Evolutionary conservation across 2,329 filamentous ascomycete genomes (phyloP).

Genomic region (Aspergillus fumigatus): DNA sequence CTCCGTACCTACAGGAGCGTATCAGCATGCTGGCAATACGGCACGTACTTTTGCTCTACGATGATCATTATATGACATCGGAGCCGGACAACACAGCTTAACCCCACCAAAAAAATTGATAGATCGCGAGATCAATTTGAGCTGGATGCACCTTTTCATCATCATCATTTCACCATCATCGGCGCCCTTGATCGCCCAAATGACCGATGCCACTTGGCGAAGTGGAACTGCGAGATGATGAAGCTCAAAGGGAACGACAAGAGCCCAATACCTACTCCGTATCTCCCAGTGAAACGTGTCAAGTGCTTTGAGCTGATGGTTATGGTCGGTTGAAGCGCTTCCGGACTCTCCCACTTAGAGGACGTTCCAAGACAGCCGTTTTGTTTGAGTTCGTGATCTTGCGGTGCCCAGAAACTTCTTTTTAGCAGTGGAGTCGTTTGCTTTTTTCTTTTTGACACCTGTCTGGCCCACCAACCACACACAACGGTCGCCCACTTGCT

Average conservation of each 20-base stretch:
- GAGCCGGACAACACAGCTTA: background rate
- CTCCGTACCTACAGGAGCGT: background rate
- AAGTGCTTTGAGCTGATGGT: background rate
- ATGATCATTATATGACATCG: background rate
- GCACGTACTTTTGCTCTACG: background rate
- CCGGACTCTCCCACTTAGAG: background rate
- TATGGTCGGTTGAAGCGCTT: background rate
- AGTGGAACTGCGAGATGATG: background rate
- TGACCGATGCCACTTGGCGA: background rate
- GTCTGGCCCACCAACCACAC: slow-evolving; percentile 20
- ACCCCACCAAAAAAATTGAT: background rate
- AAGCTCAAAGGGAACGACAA: background rate
- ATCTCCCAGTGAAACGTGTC: background rate
- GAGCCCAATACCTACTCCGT: background rate
- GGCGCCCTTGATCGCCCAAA: background rate
- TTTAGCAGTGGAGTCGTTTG: slow-evolving; percentile 18
- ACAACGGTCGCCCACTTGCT: slow-evolving; percentile 2
- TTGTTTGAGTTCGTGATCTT: slow-evolving; percentile 6
- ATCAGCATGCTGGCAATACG: background rate
- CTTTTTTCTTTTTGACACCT: slow-evolving; percentile 19
- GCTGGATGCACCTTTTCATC: background rate
- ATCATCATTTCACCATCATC: background rate
- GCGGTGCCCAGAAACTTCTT: slow-evolving; percentile 11
- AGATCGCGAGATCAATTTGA: background rate
- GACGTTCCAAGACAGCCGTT: background rate